A percentile compares a stretch with the other conserved stretches of the same genome.
Evolutionary conservation across 2,329 filamentous ascomycete species (phyloP).

Genomic region (Epichloe glyceriae): DNA sequence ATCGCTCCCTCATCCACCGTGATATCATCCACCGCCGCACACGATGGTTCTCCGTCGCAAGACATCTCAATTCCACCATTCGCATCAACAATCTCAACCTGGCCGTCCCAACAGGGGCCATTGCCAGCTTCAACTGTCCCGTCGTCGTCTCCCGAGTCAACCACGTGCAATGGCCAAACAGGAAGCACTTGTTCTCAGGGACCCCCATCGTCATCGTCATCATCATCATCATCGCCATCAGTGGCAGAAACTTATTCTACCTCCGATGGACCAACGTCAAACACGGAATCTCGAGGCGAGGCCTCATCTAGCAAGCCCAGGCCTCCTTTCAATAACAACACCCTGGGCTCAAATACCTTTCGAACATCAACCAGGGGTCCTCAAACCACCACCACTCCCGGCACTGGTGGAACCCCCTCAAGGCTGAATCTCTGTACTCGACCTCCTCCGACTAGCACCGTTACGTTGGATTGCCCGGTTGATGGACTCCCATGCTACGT

Average conservation of each 20-base stretch:
- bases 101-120: neutral
- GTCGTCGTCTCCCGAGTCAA: neutral
- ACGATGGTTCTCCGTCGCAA: neutral
- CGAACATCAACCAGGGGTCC: neutral
- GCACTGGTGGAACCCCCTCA: neutral
- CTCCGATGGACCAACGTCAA: neutral
- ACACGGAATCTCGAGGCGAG: neutral
- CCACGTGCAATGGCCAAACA: neutral
- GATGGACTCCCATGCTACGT: neutral
- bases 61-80: neutral
- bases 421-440: neutral
- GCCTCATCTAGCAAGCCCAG: neutral
- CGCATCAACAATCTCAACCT: too few species aligned
- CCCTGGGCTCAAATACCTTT: neutral
- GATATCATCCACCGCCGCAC: too few species aligned
- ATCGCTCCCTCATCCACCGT: neutral
- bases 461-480: conserved; percentile 3
- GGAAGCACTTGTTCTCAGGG: neutral
- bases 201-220: neutral
- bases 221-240: too few species aligned
- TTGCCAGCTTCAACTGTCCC: neutral
- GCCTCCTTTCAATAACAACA: neutral
- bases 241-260: neutral
- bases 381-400: neutral
- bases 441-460: neutral